phyloP scores from a whole-genome alignment of 2,329 filamentous ascomycete species.

The Zymoseptoria tritici region DNA sequence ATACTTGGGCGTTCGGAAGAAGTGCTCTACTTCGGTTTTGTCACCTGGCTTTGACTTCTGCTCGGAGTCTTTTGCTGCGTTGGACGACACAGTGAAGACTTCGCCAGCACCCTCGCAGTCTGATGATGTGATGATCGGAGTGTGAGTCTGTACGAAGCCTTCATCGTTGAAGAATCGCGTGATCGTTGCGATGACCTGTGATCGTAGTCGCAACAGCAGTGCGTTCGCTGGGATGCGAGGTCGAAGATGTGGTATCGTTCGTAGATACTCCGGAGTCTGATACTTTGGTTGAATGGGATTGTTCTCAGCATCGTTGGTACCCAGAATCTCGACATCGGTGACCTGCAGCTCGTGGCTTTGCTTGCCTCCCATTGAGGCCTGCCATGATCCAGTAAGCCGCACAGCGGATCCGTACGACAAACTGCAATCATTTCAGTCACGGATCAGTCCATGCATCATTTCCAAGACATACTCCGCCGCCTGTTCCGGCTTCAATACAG shows the following conservation, averaged over 20 bases:
- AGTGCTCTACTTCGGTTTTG: constrained; percentile 39
- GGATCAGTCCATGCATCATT: neutral
- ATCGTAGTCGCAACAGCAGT: constrained; percentile 72
- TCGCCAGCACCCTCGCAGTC: constrained; percentile 96
- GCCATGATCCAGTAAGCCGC: constrained; percentile 69
- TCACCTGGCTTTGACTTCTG: constrained; percentile 36
- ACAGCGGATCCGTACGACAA: constrained; percentile 77
- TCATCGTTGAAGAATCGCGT: constrained; percentile 66
- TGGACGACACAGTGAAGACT: constrained; percentile 63
- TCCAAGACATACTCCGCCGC: constrained; percentile 58
- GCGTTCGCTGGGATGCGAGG: constrained; percentile 74
- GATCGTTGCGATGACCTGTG: constrained; percentile 65
- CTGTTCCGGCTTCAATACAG: constrained; percentile 64
- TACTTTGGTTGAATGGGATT: constrained; percentile 97
- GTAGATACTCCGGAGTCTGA: constrained; percentile 79
- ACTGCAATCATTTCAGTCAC: constrained; percentile 39
- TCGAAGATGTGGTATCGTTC: constrained; percentile 80
- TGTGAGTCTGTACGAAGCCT: constrained; percentile 75
- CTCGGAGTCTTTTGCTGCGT: constrained; percentile 23
- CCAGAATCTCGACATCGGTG: constrained; percentile 60
- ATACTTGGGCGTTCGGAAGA: constrained; percentile 86
- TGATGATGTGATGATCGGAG: constrained; percentile 90
- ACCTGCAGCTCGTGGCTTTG: constrained; percentile 79
- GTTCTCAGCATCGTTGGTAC: constrained; percentile 74
- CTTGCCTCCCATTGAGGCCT: constrained; percentile 54